Conservation (phyloP, 306 rosid genomes). For the Gillenia trifoliata region DNA sequence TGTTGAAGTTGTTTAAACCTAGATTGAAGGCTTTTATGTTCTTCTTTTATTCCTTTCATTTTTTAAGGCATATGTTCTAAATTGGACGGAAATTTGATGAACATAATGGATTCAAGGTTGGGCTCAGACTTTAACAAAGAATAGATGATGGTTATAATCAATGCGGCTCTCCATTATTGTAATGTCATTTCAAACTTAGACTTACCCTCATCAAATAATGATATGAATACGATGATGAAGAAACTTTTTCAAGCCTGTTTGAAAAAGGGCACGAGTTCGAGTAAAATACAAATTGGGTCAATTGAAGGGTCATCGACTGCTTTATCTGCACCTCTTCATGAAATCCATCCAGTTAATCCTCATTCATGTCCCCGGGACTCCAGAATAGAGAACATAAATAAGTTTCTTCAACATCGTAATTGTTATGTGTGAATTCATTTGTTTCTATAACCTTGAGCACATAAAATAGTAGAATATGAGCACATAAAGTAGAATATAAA, state of each 20-base stretch:
- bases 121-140: no score
- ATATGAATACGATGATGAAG: conserved; percentile 2
- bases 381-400: conserved; percentile 5
- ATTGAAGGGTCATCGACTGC: conserved; percentile 9
- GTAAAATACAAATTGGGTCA: neutral
- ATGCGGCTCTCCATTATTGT: conserved; percentile 36
- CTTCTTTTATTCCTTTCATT: no score
- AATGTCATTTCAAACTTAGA: conserved; percentile 17
- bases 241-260: neutral
- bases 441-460: no score
- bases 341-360: conserved; percentile 26
- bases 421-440: no score
- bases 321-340: conserved; percentile 18
- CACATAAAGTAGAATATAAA: no score
- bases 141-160: conserved; percentile 34
- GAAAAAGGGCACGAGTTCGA: neutral
- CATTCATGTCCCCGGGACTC: conserved; percentile 16
- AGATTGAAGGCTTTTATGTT: no score
- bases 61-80: no score
- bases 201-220: neutral
- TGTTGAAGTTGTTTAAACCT: neutral
- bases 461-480: no score
- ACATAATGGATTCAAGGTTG: no score
- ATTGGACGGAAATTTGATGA: no score
- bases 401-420: no score